Percentiles rank a stretch among this genome's conserved stretches.
Conservation (phyloP, 139 green algal genomes). For the Desmodesmus armatus region DNA sequence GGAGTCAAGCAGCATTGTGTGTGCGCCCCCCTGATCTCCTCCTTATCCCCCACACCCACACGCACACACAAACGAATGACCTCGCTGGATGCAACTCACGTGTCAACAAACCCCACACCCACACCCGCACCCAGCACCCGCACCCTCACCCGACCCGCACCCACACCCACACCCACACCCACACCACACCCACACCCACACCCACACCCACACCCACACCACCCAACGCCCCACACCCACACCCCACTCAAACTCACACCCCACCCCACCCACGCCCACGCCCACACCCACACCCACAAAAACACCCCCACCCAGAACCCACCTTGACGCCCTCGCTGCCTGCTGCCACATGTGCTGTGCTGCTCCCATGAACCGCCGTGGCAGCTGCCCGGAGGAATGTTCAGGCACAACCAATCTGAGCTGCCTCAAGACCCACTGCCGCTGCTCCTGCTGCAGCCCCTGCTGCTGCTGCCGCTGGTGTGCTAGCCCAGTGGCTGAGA, state of each 20-base stretch:
- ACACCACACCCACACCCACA: not conserved
- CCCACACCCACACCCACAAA: not conserved
- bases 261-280: not conserved
- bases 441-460: not conserved
- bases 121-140: no score
- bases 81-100: no score
- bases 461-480: slow-evolving; percentile 14
- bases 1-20: no score
- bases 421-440: slow-evolving; percentile 37
- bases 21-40: no score
- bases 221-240: not conserved
- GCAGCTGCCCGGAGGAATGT: slow-evolving; percentile 76
- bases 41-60: no score
- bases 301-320: not conserved
- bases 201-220: not conserved
- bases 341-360: not conserved
- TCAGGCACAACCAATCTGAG: slow-evolving; percentile 88
- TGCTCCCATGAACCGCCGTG: slow-evolving; percentile 58
- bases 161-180: not conserved
- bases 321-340: slow-evolving; percentile 24
- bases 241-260: not conserved
- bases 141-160: not conserved
- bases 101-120: no score
- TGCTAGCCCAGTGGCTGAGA: not conserved
- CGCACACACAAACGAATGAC: no score